Base-by-base conservation (phyloP, 768 basidiomycete genomes). In the Boletellus ananas region DNA sequence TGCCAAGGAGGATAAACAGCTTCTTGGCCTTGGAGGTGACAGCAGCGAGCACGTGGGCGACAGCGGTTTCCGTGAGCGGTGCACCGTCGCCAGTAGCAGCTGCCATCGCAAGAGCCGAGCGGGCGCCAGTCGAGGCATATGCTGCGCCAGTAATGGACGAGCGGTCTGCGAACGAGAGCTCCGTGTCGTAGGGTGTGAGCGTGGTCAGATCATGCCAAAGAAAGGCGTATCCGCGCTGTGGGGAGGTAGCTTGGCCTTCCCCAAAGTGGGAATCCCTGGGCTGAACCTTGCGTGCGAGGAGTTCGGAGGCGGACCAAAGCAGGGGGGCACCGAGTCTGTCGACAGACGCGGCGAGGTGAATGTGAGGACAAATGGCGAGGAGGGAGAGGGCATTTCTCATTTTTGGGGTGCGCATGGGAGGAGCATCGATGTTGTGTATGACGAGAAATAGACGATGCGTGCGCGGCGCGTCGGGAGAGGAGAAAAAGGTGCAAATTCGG, bases 161-260 rank as follows among this genome's bases (percentile, higher is more conserved):
- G n/a, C 77, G 79, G 60, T 87, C 84, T 18, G 79, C 80, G 44
- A 74, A 81, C 0, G 79, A 74, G 34, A 90, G 76, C 64, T 97
- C 94, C 52, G 78, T 76, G 63, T 89, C 84, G 72, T 94, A 96
- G 2, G 89, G 74, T 14, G 71, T 73, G 56, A 94, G 85, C 2
- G 95, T 96, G 4, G 93, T 91, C 20, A 92, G 67, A 67, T 95
- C 91, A 68, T 97, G 91, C 83, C 90, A 91, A 14, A 93, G 71
- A 83, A 90, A 92, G 1, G 80, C 70, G 63, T 81, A 86, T 9
- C 85, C 85, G 31, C 75, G 75, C 33, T 40, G 67, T 50, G 44
- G 66, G 8, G 64, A 48, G 39, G 41, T 2, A 7, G 44, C 13
- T 10, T 45, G 45, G 2, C 13, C 50, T 25, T 58, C 56, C 10